Evolutionary conservation across 2,329 filamentous ascomycete genomes (phyloP).

Genomic region (Coniochaeta sp.): DNA sequence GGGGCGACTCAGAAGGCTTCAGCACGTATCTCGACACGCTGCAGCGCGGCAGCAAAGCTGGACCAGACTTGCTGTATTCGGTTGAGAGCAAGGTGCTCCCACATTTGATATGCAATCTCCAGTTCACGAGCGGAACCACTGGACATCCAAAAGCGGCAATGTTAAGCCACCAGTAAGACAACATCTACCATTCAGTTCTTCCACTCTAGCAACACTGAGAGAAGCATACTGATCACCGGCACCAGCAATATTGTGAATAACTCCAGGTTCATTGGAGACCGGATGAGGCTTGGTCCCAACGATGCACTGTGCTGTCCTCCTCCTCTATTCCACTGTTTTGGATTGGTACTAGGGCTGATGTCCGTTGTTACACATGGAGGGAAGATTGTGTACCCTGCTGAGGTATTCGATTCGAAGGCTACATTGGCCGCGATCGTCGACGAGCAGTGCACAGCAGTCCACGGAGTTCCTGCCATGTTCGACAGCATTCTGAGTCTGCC

Average conservation of each 20-base stretch:
- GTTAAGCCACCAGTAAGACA: conserved; percentile 58
- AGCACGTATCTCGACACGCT: conserved; percentile 53
- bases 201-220: neutral
- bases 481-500: conserved; percentile 51
- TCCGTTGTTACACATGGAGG: conserved; percentile 66
- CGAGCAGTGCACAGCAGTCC: conserved; percentile 65
- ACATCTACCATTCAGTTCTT: neutral
- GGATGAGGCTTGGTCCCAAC: conserved; percentile 58
- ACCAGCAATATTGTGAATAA: conserved; percentile 56
- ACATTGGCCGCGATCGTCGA: conserved; percentile 60
- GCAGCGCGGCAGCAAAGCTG: conserved; percentile 38
- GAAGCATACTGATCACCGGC: conserved; percentile 4
- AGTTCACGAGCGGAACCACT: conserved; percentile 71
- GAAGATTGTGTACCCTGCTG: conserved; percentile 68
- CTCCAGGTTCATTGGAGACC: conserved; percentile 63
- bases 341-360: conserved; percentile 68
- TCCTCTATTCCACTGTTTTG: conserved; percentile 81
- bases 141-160: conserved; percentile 67
- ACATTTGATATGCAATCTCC: conserved; percentile 64
- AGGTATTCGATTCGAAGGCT: conserved; percentile 62
- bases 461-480: conserved; percentile 82
- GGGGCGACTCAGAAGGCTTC: conserved; percentile 46
- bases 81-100: conserved; percentile 49
- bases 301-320: conserved; percentile 76
- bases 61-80: conserved; percentile 41